Percentiles rank a stretch among this genome's conserved stretches.
Conservation (phyloP, 2,329 filamentous ascomycete species). For the Aspergillus awamori region DNA sequence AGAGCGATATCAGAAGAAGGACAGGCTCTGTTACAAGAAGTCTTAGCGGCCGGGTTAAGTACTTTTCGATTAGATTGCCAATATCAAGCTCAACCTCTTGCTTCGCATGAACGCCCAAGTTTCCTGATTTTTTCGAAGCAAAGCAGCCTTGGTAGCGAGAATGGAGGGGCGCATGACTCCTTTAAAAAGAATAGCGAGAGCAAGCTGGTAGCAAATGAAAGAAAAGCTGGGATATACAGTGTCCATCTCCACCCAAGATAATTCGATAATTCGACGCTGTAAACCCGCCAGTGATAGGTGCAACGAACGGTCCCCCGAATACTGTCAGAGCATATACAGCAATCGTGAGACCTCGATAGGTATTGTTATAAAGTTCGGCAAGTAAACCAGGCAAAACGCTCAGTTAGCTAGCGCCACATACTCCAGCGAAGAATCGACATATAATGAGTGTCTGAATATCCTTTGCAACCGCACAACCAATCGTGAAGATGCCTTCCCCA, state of each 20-base stretch:
- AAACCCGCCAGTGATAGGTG: slow-evolving; percentile 44
- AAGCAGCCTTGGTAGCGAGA: slow-evolving; percentile 36
- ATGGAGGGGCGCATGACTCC: slow-evolving; percentile 42
- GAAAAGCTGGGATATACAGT: slow-evolving; percentile 44
- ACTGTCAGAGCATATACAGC: slow-evolving; percentile 44
- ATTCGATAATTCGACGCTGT: slow-evolving; percentile 32
- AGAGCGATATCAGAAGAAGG: slow-evolving; percentile 34
- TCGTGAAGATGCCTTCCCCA: slow-evolving; percentile 46
- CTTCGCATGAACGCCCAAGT: slow-evolving; percentile 39
- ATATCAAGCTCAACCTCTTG: slow-evolving; percentile 32
- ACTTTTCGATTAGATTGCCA: slow-evolving; percentile 40
- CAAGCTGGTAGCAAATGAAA: slow-evolving; percentile 27
- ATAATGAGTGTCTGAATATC: slow-evolving; percentile 40
- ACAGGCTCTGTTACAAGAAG: slow-evolving; percentile 51
- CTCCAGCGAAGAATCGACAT: slow-evolving; percentile 46
- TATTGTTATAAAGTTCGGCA: slow-evolving; percentile 27
- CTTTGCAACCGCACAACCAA: slow-evolving; percentile 45
- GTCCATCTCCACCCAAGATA: slow-evolving; percentile 47
- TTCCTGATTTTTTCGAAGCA: slow-evolving; percentile 38
- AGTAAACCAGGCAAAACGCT: slow-evolving; percentile 42
- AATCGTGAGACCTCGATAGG: slow-evolving; percentile 28
- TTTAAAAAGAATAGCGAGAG: slow-evolving; percentile 29
- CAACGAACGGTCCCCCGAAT: slow-evolving; percentile 42
- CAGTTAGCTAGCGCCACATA: slow-evolving; percentile 45
- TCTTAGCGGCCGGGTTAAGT: slow-evolving; percentile 31